A percentile compares a stretch with the other conserved stretches of the same genome.
Conservation (phyloP, 1,284 basidiomycete genomes). For the Sanghuangporus weigelae region DNA sequence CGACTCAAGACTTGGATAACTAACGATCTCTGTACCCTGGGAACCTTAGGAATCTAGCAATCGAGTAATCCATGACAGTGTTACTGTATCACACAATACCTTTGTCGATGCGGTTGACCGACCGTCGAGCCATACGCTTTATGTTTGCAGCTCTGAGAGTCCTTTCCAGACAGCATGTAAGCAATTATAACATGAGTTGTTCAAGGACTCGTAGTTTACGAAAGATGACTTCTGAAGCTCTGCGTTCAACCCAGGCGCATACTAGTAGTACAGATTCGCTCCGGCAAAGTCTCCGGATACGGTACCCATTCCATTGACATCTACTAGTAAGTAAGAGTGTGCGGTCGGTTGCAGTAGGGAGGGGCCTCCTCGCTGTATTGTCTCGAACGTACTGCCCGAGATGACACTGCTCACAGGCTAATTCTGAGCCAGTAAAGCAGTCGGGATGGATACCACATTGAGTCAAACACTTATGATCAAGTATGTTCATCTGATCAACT, state of each 20-base stretch:
- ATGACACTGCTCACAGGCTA: too few species aligned
- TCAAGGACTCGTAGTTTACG: conserved; percentile 16
- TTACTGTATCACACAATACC: conserved; percentile 8
- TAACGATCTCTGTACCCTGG: conserved; percentile 23
- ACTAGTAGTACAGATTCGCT: conserved; percentile 31
- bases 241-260: conserved; percentile 27
- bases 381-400: too few species aligned
- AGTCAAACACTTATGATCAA: too few species aligned
- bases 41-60: not conserved
- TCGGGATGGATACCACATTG: too few species aligned
- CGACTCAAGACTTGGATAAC: conserved; percentile 31
- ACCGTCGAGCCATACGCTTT: not conserved
- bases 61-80: too few species aligned
- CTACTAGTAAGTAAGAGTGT: not conserved
- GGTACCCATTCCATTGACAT: not conserved
- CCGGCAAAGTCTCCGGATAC: conserved; percentile 24
- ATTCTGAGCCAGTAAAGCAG: too few species aligned
- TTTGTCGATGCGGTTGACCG: conserved; percentile 25
- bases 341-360: too few species aligned
- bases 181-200: not conserved
- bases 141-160: too few species aligned
- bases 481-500: too few species aligned
- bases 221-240: conserved; percentile 25
- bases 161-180: too few species aligned
- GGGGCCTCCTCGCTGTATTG: too few species aligned